phyloP scores from a whole-genome alignment of 306 rosid genomes.

The Vicia faba region DNA sequence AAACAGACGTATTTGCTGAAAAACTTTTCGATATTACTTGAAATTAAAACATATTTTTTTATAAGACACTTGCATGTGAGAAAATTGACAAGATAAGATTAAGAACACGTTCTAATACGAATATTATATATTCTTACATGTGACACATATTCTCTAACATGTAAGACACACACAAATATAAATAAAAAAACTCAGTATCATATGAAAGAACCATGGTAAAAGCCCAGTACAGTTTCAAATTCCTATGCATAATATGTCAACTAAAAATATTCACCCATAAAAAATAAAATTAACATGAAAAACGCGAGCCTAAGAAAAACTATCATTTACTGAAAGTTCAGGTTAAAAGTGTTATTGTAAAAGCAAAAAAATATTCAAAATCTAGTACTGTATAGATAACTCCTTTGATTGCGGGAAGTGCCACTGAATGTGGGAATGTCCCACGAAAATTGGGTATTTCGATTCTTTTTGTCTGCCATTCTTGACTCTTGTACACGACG shows the following conservation, averaged over 20 bases:
- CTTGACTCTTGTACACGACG: constrained; percentile 33
- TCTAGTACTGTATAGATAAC: not conserved
- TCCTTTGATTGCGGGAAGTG: constrained; percentile 43
- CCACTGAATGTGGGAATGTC: constrained; percentile 33
- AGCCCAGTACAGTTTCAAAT: not conserved
- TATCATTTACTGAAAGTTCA: not conserved
- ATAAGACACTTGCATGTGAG: too few species aligned
- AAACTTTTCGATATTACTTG: too few species aligned
- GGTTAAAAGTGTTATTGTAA: not conserved
- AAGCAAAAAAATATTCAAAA: not conserved
- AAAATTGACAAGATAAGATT: too few species aligned
- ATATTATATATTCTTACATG: too few species aligned
- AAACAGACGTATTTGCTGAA: too few species aligned
- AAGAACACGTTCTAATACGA: too few species aligned
- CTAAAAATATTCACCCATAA: not conserved
- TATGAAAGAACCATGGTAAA: too few species aligned
- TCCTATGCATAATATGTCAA: not conserved
- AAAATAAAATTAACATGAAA: not conserved
- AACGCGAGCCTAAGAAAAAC: not conserved
- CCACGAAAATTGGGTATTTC: constrained; percentile 18
- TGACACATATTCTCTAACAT: too few species aligned
- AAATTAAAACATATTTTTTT: too few species aligned
- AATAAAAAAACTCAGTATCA: too few species aligned
- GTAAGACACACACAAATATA: too few species aligned
- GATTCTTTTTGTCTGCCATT: constrained; percentile 41